Evolutionary conservation across 2,329 filamentous ascomycete species (phyloP).

Genomic region (Reticulascus tulasneorum): DNA sequence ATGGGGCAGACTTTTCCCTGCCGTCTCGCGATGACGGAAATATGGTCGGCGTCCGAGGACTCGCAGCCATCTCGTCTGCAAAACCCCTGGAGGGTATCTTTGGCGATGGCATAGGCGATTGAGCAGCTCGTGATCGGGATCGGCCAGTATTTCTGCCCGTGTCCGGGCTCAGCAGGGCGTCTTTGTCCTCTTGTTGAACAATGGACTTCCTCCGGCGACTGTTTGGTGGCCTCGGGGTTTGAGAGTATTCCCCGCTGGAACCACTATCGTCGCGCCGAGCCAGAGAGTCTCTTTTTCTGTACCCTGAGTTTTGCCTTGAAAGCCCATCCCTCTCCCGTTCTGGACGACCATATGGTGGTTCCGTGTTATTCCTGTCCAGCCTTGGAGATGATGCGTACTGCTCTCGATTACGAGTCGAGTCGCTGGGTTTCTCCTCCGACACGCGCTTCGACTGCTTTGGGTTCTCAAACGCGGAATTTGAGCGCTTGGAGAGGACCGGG

Average conservation of each 20-base stretch:
- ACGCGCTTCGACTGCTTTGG: conserved; percentile 21
- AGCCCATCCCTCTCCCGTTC: conserved; percentile 19
- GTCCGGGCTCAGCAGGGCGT: conserved; percentile 17
- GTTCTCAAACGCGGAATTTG: conserved; percentile 21
- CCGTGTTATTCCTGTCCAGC: conserved; percentile 25
- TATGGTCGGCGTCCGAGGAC: conserved; percentile 23
- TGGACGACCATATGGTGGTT: conserved; percentile 20
- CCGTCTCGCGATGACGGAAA: conserved; percentile 20
- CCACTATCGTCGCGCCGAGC: conserved; percentile 29
- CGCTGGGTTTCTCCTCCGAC: conserved; percentile 28
- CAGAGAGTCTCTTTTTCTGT: conserved; percentile 20
- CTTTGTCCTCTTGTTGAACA: conserved; percentile 29
- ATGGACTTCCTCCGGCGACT: conserved; percentile 29
- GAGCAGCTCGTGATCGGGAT: conserved; percentile 27
- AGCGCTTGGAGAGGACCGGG: conserved; percentile 19
- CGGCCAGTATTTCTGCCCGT: conserved; percentile 15
- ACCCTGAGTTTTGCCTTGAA: conserved; percentile 22
- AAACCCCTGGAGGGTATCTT: conserved; percentile 14
- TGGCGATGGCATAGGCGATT: conserved; percentile 27
- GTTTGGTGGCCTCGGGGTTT: conserved; percentile 21
- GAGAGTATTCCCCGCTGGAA: conserved; percentile 35
- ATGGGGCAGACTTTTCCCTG: conserved; percentile 19
- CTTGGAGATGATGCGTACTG: conserved; percentile 22
- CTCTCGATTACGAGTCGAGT: conserved; percentile 19
- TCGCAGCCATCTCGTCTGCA: conserved; percentile 6